Percentiles rank a stretch among this genome's conserved stretches.
Conservation (phyloP, 78 protist species). For the Speleostelium caveatum region DNA sequence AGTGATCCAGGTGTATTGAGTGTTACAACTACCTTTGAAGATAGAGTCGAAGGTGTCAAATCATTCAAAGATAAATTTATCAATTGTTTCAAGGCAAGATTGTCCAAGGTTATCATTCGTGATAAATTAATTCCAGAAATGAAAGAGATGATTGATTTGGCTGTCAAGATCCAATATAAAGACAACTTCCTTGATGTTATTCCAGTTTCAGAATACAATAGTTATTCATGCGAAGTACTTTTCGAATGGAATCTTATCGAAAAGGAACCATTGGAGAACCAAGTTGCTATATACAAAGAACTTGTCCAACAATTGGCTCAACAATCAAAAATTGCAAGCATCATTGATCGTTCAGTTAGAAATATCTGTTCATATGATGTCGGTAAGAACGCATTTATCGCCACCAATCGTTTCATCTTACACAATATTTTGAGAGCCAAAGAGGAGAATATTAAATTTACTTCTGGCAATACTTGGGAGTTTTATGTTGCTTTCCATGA, state of each 20-base stretch:
- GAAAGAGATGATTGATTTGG: slow-evolving; percentile 25
- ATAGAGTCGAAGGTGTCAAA: slow-evolving; percentile 59
- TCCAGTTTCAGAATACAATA: background rate
- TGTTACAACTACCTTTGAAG: slow-evolving; percentile 32
- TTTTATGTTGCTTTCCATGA: slow-evolving; percentile 46
- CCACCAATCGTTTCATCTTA: slow-evolving; percentile 6
- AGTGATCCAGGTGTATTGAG: slow-evolving; percentile 24
- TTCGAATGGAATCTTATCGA: slow-evolving; percentile 63
- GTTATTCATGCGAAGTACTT: background rate
- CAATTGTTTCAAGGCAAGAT: slow-evolving; percentile 25
- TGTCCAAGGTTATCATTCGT: slow-evolving; percentile 44
- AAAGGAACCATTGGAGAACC: slow-evolving; percentile 44
- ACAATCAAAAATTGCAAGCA: background rate
- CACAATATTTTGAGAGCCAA: slow-evolving; percentile 19
- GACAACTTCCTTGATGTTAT: slow-evolving; percentile 35
- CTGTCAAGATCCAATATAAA: slow-evolving; percentile 22
- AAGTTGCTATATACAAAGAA: background rate
- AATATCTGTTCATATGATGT: slow-evolving; percentile 62
- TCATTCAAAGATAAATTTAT: slow-evolving; percentile 35
- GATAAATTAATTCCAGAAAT: slow-evolving; percentile 35
- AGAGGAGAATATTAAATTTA: slow-evolving; percentile 11
- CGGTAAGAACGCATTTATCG: slow-evolving; percentile 49
- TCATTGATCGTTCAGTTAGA: slow-evolving; percentile 1
- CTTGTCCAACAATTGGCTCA: background rate
- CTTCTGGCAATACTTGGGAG: slow-evolving; percentile 28